Base-by-base conservation (phyloP, 768 basidiomycete genomes). In the Suillus spraguei region DNA sequence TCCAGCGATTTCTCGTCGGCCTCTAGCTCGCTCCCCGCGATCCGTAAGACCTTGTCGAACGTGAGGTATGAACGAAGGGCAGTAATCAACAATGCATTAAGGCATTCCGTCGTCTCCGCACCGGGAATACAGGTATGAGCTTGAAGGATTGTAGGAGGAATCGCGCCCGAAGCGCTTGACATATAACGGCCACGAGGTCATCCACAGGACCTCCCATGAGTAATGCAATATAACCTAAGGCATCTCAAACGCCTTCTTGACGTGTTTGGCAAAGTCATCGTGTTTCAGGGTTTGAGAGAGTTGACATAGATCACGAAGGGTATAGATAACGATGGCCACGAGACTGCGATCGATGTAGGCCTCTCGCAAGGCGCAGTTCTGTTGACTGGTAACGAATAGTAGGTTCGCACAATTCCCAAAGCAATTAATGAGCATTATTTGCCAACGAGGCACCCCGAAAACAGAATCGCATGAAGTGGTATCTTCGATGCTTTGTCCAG, bases 151-250 rank as follows among this genome's bases (percentile, higher is more conserved):
- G 56, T 58, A 32, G 56, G 11, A 58, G 56, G 17, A 58, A 58
- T 32, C 24, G 56, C 10, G 56, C 56, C 39, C 39, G 56, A 58
- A 58, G 56, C 24, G 56, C 39, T 24, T 58, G 56, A 28, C 56
- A 58, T 41, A 58, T 28, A 58, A 58, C 41, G 24, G 56, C 56
- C 28, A 58, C 39, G 20, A 58, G 38, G 22, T 58, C 56, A 28
- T 58, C 56, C 56, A 58, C 56, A 58, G 56, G 56, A 32, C 56
- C 56, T 58, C 24, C 35, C 56, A 58, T 42, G 39, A 58, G 56
- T 41, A 42, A 32, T 39, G 24, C 56, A 58, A 58, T 58, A 9
- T 58, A 58, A 32, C 38, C 56, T 58, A 58, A 58, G 8, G 56
- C 56, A 41, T 58, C 56, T 58, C 56, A 32, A 58, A 58, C 9